Conservation (phyloP, 148 eudicot genomes). For the Cornus controversa region DNA sequence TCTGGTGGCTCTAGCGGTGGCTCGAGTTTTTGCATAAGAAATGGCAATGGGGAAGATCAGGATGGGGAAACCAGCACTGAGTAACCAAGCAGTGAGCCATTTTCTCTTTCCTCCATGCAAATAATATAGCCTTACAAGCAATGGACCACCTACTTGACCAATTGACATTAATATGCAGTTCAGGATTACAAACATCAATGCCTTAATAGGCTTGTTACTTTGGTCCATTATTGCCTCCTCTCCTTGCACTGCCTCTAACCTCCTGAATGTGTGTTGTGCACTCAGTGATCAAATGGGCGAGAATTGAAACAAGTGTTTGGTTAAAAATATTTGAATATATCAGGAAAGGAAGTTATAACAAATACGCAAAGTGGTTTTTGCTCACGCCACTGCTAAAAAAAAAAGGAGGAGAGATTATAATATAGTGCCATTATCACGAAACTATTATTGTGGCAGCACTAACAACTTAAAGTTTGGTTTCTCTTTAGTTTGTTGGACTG, state of each 20-base stretch:
- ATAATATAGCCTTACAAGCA: not conserved
- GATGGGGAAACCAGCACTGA: not conserved
- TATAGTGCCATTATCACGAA: not conserved
- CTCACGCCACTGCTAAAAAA: not conserved
- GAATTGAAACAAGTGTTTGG: not conserved
- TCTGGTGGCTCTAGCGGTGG: not conserved
- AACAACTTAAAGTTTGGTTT: not conserved
- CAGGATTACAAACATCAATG: not conserved
- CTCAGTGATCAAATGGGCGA: not conserved
- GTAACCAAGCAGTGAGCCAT: not conserved
- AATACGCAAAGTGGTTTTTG: not conserved
- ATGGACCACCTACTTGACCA: not conserved
- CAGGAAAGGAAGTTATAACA: not conserved
- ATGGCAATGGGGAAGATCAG: not conserved
- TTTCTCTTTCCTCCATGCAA: not conserved
- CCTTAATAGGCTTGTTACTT: not conserved
- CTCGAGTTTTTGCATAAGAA: not conserved
- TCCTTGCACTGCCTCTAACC: not conserved
- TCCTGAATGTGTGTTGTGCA: not conserved
- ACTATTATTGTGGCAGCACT: not conserved
- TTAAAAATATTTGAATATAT: too few relatives aligned
- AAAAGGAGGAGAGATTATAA: not conserved
- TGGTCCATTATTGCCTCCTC: not conserved
- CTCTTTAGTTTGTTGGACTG: not conserved
- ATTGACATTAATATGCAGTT: not conserved